Conservation (phyloP, 176 grass and related monocot species). For the Hsuehochloa calcarea region DNA sequence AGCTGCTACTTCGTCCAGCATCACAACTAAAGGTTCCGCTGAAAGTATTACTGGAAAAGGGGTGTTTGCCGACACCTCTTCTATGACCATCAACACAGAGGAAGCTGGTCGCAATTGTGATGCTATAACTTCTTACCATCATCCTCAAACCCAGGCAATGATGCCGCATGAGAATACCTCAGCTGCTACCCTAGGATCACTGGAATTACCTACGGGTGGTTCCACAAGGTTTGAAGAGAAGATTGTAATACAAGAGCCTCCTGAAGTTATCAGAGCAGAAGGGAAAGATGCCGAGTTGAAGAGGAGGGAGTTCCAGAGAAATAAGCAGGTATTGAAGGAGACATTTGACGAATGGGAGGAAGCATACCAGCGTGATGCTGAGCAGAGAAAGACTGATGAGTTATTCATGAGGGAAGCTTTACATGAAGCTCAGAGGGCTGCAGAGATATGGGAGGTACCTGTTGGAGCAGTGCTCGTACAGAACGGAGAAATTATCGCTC, state of each 20-base stretch:
- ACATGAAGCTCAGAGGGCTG: constrained; percentile 87
- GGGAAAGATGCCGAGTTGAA: constrained; percentile 52
- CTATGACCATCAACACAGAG: constrained; percentile 4
- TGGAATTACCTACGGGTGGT: constrained; percentile 12
- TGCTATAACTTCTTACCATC: constrained; percentile 25
- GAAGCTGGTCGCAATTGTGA: constrained; percentile 18
- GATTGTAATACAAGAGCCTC: constrained; percentile 29
- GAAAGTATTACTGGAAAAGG: constrained; percentile 27
- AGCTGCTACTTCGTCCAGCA: constrained; percentile 25
- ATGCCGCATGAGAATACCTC: constrained; percentile 30
- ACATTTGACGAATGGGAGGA: constrained; percentile 95
- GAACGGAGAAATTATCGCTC: constrained; percentile 90
- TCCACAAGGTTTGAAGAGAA: constrained; percentile 46
- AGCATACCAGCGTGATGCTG: constrained; percentile 66
- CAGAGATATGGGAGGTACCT: constrained; percentile 94
- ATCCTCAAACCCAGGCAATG: constrained; percentile 26
- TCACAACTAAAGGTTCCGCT: constrained; percentile 19
- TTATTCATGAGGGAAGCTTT: constrained; percentile 98
- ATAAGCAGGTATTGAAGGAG: constrained; percentile 74
- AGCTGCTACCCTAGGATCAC: constrained; percentile 32
- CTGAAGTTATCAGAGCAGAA: constrained; percentile 40
- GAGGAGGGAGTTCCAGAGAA: constrained; percentile 67
- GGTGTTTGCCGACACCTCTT: constrained; percentile 33
- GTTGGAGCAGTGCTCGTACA: constrained; percentile 93
- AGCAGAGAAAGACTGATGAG: constrained; percentile 74